Evolutionary conservation across 176 grass and related monocot species (phyloP), one percentile per base, ranked within the genome.

Genomic region (Microstegium vimineum): DNA sequence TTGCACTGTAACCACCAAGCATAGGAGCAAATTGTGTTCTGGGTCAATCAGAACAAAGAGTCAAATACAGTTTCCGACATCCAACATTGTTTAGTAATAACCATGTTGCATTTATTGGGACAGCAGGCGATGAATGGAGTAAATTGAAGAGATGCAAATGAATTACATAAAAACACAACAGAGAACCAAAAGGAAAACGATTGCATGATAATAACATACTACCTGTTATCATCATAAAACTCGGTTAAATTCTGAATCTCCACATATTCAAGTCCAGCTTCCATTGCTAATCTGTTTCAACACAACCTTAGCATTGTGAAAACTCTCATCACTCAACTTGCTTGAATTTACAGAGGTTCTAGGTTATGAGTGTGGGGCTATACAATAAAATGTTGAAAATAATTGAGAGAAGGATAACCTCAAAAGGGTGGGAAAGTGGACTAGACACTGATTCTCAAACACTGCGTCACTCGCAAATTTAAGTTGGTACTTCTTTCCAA

Each of bases 191-290:
- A 69, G 66, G 1, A 36, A 85, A 82, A 85, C 31, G 38, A 67
- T 74, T 83, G 43, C 26, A 61, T 78, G 54, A 18, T 52, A 82
- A 61, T 60, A 64, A 32, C 10, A 68, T 10, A 8, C 40, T 73
- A 95, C 95, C 95, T 95, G 77, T 98, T 95, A 66, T 98, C 95
- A 90, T 98, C 95, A 86, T 98, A 98, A 91, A 98, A 95, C 73
- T 98, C 92, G 0, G 92, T 91, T 56, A 95, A 91, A 81, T 98
- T 98, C 84, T 93, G 95, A 57, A 98, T 93, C 80, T 98, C 95
- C 75, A 98, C 91, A 72, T 93, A 95, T 73, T 98, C 90, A 69
- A 98, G 87, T 66, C 90, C 95, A 72, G 90, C 88, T 79, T 95
- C 90, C 88, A 92, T 93, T 69, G 92, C 90, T 75, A 98, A 91